Evolutionary conservation across 2,329 filamentous ascomycete genomes (phyloP), one percentile per base, ranked within the genome.

Genomic region (Kalaharituber pfeilii): DNA sequence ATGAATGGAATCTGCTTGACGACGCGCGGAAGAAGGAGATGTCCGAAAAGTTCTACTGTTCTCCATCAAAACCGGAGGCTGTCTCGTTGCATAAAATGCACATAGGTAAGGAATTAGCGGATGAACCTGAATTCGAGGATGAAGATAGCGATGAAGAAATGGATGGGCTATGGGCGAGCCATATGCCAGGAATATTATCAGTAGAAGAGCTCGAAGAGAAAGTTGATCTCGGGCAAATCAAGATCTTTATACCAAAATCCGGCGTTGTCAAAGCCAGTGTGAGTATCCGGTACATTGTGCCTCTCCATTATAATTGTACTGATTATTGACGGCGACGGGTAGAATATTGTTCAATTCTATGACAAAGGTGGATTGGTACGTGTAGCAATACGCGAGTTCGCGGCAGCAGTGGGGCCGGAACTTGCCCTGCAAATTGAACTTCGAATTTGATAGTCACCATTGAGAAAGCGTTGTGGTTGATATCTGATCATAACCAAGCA

Each of bases 401-500:
- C 80, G 2, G 80, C 82, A 2, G 76, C 77, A 9, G 66, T 86
- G 45, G 84, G 84, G 0, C 70, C 74, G 1, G 76, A 81, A 44
- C 65, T 81, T 50, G 71, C 78, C 45, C 68, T 67, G 20, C 69
- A 73, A 51, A 69, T 84, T 18, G 76, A 79, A 42, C 67, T 86
- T 13, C 75, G 82, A 62, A 75, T 82, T 51, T n/a, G n/a, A n/a
- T n/a, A n/a, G n/a, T n/a, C n/a, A n/a, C n/a, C n/a, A n/a, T n/a
- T n/a, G n/a, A n/a, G n/a, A n/a, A n/a, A n/a, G n/a, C n/a, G n/a
- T n/a, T n/a, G n/a, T n/a, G n/a, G n/a, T n/a, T n/a, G n/a, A n/a
- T n/a, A n/a, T n/a, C n/a, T n/a, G n/a, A n/a, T n/a, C n/a, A n/a
- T n/a, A n/a, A n/a, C n/a, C n/a, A n/a, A n/a, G n/a, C n/a, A n/a